Conservation (phyloP, 2,329 filamentous ascomycete species). For the Ceratocystis smalleyi region DNA sequence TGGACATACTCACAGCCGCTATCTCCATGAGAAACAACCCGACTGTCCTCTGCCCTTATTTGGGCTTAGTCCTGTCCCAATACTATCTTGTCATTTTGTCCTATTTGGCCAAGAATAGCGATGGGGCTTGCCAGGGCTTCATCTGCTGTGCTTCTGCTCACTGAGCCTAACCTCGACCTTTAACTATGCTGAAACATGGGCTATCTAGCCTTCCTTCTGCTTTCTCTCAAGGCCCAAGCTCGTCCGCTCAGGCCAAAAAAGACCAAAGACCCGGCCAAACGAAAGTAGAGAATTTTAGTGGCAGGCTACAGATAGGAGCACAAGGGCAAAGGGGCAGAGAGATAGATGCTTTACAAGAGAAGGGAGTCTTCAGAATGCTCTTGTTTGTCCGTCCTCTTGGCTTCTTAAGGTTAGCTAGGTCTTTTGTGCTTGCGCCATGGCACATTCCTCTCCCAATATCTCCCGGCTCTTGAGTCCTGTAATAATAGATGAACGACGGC, state of each 20-base stretch:
- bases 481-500: too few species aligned
- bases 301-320: neutral
- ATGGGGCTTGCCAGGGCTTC: neutral
- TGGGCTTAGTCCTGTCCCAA: neutral
- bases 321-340: neutral
- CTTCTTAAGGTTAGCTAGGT: too few species aligned
- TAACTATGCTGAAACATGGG: neutral
- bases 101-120: neutral
- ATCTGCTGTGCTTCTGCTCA: too few species aligned
- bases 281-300: neutral
- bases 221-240: neutral
- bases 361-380: too few species aligned
- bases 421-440: too few species aligned
- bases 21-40: too few species aligned
- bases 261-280: neutral
- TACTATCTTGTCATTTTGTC: neutral
- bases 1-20: too few species aligned
- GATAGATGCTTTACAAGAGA: neutral
- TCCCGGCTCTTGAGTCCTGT: too few species aligned
- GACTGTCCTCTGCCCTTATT: too few species aligned
- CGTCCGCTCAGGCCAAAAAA: neutral
- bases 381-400: too few species aligned
- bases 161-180: too few species aligned
- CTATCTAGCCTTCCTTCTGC: neutral
- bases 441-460: too few species aligned